These are phyloP conservation scores for Albophoma yamanashiensis DNA, from an alignment of 2,329 filamentous ascomycete species.

Conservation along the genomic window DNA sequence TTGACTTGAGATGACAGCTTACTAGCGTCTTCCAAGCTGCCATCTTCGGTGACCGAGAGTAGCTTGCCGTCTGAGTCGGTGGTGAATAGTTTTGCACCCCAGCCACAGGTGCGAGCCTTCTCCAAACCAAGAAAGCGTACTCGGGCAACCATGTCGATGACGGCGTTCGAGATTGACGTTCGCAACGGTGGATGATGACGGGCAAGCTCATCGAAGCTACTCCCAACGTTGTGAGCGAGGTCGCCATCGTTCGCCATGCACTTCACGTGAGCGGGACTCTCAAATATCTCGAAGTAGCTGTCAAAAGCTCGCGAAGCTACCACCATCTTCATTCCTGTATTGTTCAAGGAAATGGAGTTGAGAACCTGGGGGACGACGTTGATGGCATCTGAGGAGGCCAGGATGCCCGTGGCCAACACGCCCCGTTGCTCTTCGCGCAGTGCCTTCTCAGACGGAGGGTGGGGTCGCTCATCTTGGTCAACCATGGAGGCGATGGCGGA, in stretches of 20 bases:
- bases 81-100: slow-evolving; percentile 71
- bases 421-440: slow-evolving; percentile 33
- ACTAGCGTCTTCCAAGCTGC: slow-evolving; percentile 15
- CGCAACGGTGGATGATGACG: slow-evolving; percentile 85
- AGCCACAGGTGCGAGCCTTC: slow-evolving; percentile 57
- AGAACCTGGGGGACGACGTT: slow-evolving; percentile 77
- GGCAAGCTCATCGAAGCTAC: slow-evolving; percentile 85
- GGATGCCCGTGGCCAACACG: slow-evolving; percentile 57
- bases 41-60: slow-evolving; percentile 40
- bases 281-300: slow-evolving; percentile 91
- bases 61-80: slow-evolving; percentile 46
- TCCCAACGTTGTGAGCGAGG: slow-evolving; percentile 64
- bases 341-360: slow-evolving; percentile 88
- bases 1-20: slow-evolving; percentile 27
- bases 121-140: slow-evolving; percentile 64
- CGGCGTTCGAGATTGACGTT: slow-evolving; percentile 68
- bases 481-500: slow-evolving; percentile 26
- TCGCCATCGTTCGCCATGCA: slow-evolving; percentile 64
- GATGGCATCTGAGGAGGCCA: slow-evolving; percentile 84
- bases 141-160: slow-evolving; percentile 79
- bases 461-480: slow-evolving; percentile 29
- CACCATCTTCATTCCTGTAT: slow-evolving; percentile 78
- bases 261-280: slow-evolving; percentile 80
- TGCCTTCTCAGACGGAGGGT: slow-evolving; percentile 41
- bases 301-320: slow-evolving; percentile 72